phyloP scores from a whole-genome alignment of 345 rosid species.

The Litchi chinensis region DNA sequence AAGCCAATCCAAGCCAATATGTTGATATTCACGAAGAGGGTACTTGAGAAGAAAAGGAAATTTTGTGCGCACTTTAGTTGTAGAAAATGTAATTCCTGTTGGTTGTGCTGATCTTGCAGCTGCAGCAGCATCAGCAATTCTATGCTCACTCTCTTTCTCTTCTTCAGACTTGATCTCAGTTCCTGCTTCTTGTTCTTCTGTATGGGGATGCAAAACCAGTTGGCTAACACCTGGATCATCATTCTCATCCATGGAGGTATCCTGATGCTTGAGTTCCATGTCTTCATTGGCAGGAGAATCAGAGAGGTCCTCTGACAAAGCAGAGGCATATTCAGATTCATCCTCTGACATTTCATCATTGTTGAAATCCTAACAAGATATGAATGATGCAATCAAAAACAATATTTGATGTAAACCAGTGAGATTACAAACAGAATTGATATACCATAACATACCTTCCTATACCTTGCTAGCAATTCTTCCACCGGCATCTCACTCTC shows the following conservation, averaged over 20 bases:
- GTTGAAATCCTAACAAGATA: conserved; percentile 57
- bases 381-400: conserved; percentile 27
- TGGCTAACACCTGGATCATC: conserved; percentile 41
- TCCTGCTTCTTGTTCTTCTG: conserved; percentile 42
- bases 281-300: conserved; percentile 41
- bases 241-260: conserved; percentile 39
- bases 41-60: conserved; percentile 97
- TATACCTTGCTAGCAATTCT: conserved; percentile 92
- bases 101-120: conserved; percentile 99
- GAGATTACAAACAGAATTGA: conserved; percentile 25
- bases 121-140: conserved; percentile 97
- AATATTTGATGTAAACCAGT: conserved; percentile 12
- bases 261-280: conserved; percentile 42
- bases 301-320: conserved; percentile 53
- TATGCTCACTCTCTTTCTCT: conserved; percentile 54
- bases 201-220: conserved; percentile 30
- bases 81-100: conserved; percentile 93
- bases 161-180: conserved; percentile 40
- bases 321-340: conserved; percentile 68
- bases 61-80: conserved; percentile 95
- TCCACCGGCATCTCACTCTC: conserved; percentile 92
- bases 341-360: conserved; percentile 63
- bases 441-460: conserved; percentile 68
- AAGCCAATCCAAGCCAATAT: conserved; percentile 99
- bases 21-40: conserved; percentile 98